Base-by-base conservation (phyloP, 331 rosid genomes). In the Stylosanthes scabra region DNA sequence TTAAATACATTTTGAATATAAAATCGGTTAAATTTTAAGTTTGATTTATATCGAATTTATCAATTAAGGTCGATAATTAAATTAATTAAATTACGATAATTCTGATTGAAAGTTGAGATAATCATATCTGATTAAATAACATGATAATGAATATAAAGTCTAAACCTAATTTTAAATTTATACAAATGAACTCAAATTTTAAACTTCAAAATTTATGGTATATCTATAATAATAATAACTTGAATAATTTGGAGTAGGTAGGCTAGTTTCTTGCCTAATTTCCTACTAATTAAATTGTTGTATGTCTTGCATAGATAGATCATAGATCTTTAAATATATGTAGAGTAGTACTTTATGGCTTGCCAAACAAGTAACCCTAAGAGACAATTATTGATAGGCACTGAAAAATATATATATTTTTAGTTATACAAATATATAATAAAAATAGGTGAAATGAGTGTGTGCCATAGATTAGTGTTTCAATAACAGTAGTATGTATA, bases 331-430 rank as follows among this genome's bases (percentile, higher is more conserved):
- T 74, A 13, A 39, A 40, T 73, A 46, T 46, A 14, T 25, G 16
- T 59, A 34, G 59, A 29, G 16, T 59, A 34, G 59, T 46, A 50
- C 51, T 61, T 50, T 61, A 28, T 49, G n/a, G n/a, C 31, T 52
- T 70, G 15, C 72, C 64, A 63, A 77, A 78, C 52, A 50, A 49
- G 70, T 8, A 74, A 52, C 44, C 71, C 65, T 63, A 52, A 63
- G 7, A 10, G 31, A 31, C 59, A 15, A 72, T 60, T 47, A 63
- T 74, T 63, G 78, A 9, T 52, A 5, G 8, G 16, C 46, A 42
- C 52, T 14, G 42, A 28, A 46, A 42, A 20, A 63, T 14, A 45
- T 29, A 9, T 52, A 40, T n/a, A 28, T 51, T 8, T 7, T 37
- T 44, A 20, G 44, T 63, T 52, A 9, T 54, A 40, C 31, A 45